Percentiles rank a stretch among this genome's conserved stretches.
These are phyloP conservation scores for Gossypium lobatum DNA, from an alignment of 441 rosid species.

Conservation along the genomic window DNA sequence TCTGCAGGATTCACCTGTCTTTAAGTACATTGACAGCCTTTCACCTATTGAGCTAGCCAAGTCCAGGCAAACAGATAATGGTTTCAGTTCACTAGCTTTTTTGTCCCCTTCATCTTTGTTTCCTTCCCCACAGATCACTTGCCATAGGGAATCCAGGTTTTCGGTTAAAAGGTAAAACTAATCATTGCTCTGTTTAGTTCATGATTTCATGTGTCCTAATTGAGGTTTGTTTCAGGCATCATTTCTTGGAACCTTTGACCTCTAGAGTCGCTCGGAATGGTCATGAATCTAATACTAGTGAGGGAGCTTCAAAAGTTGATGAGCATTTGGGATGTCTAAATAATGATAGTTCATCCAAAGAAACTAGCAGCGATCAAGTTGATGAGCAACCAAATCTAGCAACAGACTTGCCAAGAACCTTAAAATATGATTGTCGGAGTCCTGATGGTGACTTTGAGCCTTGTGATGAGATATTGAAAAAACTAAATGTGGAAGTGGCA, in stretches of 20 bases:
- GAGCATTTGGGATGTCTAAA: conserved; percentile 13
- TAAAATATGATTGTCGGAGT: conserved; percentile 34
- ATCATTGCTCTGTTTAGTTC: background rate
- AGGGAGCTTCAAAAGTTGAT: conserved; percentile 18
- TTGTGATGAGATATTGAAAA: conserved; percentile 13
- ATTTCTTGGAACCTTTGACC: conserved; percentile 23
- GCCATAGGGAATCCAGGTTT: conserved; percentile 33
- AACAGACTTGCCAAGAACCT: conserved; percentile 30
- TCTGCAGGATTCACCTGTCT: conserved; percentile 59
- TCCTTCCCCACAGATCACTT: conserved; percentile 33
- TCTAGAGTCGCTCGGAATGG: conserved; percentile 14
- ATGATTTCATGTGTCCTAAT: background rate
- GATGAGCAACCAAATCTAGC: conserved; percentile 27
- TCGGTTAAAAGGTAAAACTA: conserved; percentile 30
- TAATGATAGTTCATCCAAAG: conserved; percentile 11
- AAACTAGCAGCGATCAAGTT: conserved; percentile 20
- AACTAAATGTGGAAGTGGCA: conserved; percentile 9
- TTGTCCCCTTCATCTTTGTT: conserved; percentile 43
- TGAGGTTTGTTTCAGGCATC: conserved; percentile 31
- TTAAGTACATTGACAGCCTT: conserved; percentile 47
- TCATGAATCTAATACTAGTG: conserved; percentile 15
- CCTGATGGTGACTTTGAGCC: conserved; percentile 25
- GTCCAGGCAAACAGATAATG: conserved; percentile 21
- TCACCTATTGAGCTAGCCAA: conserved; percentile 48
- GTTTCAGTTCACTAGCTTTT: conserved; percentile 30